Evolutionary conservation across 73 alveolate genomes (phyloP).

Genomic region (Paramecium pentaurelia): DNA sequence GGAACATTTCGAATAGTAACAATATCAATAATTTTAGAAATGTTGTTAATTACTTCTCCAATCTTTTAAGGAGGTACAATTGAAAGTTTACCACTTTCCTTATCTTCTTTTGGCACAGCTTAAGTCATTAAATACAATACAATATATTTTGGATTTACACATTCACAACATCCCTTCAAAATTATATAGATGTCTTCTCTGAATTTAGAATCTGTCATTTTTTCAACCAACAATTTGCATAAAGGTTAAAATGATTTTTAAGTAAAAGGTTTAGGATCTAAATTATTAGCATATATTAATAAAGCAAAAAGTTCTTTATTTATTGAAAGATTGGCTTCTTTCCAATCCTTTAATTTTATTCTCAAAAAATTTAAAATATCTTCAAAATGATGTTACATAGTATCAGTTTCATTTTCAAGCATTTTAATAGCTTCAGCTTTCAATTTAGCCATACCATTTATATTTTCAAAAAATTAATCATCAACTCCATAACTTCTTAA

Average conservation of each 20-base stretch:
- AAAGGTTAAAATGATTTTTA: conserved; percentile 48
- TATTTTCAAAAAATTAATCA: conserved; percentile 8
- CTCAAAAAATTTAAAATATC: conserved; percentile 20
- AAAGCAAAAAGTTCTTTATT: conserved; percentile 49
- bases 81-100: not conserved
- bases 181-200: conserved; percentile 40
- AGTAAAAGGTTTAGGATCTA: conserved; percentile 43
- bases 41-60: not conserved
- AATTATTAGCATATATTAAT: conserved; percentile 26
- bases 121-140: not conserved
- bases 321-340: conserved; percentile 35
- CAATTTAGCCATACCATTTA: conserved; percentile 5
- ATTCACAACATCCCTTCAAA: conserved; percentile 46
- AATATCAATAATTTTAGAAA: conserved; percentile 27
- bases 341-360: conserved; percentile 34
- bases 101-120: not conserved
- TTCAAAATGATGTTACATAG: conserved; percentile 41
- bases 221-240: conserved; percentile 26
- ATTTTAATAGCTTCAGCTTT: conserved; percentile 55
- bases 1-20: conserved; percentile 39
- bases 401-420: conserved; percentile 24
- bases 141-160: conserved; percentile 40
- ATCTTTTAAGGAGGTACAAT: conserved; percentile 44
- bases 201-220: conserved; percentile 47
- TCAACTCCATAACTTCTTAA: not conserved